Conservation (phyloP, 768 basidiomycete genomes). For the Naganishia kalamii region DNA sequence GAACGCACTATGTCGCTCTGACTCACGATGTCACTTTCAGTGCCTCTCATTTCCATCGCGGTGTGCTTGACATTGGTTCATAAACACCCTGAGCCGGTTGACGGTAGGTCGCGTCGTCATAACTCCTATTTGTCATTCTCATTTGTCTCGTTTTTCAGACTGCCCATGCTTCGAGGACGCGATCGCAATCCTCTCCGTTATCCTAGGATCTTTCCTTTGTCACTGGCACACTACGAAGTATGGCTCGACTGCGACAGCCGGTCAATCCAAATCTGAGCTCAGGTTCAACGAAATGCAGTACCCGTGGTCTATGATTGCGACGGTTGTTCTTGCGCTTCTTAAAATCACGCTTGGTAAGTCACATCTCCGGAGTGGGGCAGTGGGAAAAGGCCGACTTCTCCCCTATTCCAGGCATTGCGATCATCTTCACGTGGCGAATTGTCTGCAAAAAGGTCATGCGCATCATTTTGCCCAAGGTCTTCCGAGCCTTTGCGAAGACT, state of each 20-base stretch:
- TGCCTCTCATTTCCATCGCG: constrained; percentile 32
- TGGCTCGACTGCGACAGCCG: background rate
- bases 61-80: constrained; percentile 70
- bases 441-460: constrained; percentile 72
- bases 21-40: constrained; percentile 42
- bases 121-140: too few species aligned
- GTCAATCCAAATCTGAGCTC: too few species aligned
- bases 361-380: background rate
- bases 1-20: constrained; percentile 48
- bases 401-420: constrained; percentile 57
- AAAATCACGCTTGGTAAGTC: constrained; percentile 52
- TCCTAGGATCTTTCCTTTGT: constrained; percentile 64
- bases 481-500: constrained; percentile 57
- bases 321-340: background rate
- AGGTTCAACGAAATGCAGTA: background rate
- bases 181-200: constrained; percentile 80
- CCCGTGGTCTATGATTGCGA: background rate
- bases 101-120: constrained; percentile 41
- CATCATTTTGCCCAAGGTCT: constrained; percentile 70
- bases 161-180: constrained; percentile 98
- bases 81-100: constrained; percentile 86
- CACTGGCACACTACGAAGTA: constrained; percentile 56
- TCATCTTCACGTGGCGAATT: constrained; percentile 82
- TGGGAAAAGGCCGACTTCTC: background rate
- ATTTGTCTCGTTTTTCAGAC: constrained; percentile 47